Conservation (phyloP, 768 basidiomycete species). For the Boletus huronensis region DNA sequence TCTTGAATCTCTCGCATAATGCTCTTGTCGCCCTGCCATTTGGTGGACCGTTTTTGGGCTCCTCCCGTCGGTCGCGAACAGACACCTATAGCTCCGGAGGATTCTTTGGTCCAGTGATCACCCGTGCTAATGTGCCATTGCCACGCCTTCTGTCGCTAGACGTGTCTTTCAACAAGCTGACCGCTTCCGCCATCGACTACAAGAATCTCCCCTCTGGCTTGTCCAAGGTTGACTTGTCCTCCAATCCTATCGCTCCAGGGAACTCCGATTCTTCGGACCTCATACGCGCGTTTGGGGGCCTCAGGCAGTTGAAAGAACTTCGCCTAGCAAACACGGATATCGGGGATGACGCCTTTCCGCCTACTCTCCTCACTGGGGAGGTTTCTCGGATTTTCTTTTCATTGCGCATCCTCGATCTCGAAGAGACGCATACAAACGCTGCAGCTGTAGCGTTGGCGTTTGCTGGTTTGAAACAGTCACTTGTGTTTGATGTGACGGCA, state of each 20-base stretch:
- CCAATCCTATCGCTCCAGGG: constrained; percentile 56
- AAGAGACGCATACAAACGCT: constrained; percentile 56
- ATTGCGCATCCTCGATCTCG: constrained; percentile 59
- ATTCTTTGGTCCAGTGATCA: constrained; percentile 63
- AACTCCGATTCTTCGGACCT: constrained; percentile 31
- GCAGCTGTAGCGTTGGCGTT: constrained; percentile 47
- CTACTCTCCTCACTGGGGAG: constrained; percentile 14
- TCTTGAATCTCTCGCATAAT: constrained; percentile 73
- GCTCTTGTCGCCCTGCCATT: constrained; percentile 58
- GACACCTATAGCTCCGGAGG: constrained; percentile 40
- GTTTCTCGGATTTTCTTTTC: constrained; percentile 42
- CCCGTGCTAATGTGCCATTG: constrained; percentile 59
- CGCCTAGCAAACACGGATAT: constrained; percentile 55
- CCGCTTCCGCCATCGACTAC: constrained; percentile 51
- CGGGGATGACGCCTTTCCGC: constrained; percentile 55
- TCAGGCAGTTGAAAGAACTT: constrained; percentile 56
- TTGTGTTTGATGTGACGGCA: constrained; percentile 52
- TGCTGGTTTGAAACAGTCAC: constrained; percentile 42
- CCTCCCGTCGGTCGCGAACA: constrained; percentile 19
- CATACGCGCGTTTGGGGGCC: constrained; percentile 43
- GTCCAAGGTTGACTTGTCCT: constrained; percentile 59
- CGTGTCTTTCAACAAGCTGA: constrained; percentile 64
- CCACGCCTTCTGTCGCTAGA: constrained; percentile 65
- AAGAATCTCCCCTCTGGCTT: constrained; percentile 50
- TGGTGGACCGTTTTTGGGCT: constrained; percentile 48